phyloP scores from a whole-genome alignment of 2,329 filamentous ascomycete genomes.

The Calonectria naviculata region DNA sequence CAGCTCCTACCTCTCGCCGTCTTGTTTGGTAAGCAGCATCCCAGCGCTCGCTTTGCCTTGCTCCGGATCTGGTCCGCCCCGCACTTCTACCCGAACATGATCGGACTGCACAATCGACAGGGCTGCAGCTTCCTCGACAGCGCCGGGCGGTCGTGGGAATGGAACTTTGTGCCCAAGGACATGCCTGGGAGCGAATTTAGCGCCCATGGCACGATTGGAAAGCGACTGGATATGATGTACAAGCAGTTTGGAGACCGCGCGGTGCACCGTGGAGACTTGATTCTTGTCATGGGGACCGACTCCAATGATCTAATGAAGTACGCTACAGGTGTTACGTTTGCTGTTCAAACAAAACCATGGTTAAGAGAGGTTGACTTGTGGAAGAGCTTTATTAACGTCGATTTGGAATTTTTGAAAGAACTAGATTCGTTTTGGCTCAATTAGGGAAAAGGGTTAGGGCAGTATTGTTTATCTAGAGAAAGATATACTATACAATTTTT shows the following conservation, averaged over 20 bases:
- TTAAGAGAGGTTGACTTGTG: conserved; percentile 40
- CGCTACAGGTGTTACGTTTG: conserved; percentile 39
- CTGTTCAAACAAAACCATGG: conserved; percentile 43
- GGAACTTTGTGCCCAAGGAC: conserved; percentile 43
- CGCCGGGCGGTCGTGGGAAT: conserved; percentile 38
- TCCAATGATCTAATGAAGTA: conserved; percentile 34
- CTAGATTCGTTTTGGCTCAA: conserved; percentile 39
- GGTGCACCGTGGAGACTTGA: conserved; percentile 34
- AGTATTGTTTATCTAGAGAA: too few species aligned
- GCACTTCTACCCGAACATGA: conserved; percentile 44
- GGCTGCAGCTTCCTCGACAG: conserved; percentile 40
- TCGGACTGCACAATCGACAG: conserved; percentile 30
- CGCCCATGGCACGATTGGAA: conserved; percentile 20
- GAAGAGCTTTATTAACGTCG: conserved; percentile 45
- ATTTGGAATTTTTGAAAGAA: conserved; percentile 29
- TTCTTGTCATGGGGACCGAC: conserved; percentile 41
- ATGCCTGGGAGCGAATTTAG: conserved; percentile 40
- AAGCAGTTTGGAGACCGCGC: conserved; percentile 34
- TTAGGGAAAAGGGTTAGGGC: neutral
- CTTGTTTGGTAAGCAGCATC: conserved; percentile 23
- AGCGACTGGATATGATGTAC: conserved; percentile 28
- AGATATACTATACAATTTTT: too few species aligned
- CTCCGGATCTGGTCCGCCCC: conserved; percentile 42
- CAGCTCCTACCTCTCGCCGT: conserved; percentile 30
- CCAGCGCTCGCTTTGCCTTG: conserved; percentile 37